A percentile compares a stretch with the other conserved stretches of the same genome.
phyloP scores from a whole-genome alignment of 345 rosid species.

The Corchorus capsularis region DNA sequence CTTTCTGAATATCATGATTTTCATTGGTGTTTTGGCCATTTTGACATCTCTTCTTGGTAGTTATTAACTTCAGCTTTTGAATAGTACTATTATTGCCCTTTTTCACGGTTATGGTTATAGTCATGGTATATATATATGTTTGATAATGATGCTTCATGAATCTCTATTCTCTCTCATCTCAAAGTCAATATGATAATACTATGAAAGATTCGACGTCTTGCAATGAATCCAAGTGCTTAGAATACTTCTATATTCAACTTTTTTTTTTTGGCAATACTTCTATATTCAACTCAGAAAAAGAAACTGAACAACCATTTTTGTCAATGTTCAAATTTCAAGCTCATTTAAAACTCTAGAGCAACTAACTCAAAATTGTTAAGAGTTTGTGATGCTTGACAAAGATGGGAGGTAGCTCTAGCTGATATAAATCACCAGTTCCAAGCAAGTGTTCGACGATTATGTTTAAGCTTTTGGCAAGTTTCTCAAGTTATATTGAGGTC shows the following conservation, averaged over 20 bases:
- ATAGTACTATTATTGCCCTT: background rate
- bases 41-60: slow-evolving; percentile 67
- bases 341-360: no score
- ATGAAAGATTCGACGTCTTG: background rate
- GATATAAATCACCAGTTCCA: background rate
- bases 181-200: no score
- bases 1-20: slow-evolving; percentile 80
- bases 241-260: no score
- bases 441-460: background rate
- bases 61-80: slow-evolving; percentile 34
- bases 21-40: slow-evolving; percentile 66
- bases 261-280: no score
- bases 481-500: no score
- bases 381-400: background rate
- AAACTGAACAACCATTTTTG: no score
- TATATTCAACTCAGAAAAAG: no score
- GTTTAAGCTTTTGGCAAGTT: no score
- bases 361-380: background rate
- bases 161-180: no score
- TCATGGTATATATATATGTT: background rate
- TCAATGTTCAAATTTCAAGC: background rate
- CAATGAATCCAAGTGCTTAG: no score
- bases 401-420: background rate
- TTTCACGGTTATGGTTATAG: background rate
- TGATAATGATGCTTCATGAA: background rate